Conservation (phyloP, 2,329 filamentous ascomycete species). For the Scedosporium apiospermum region DNA sequence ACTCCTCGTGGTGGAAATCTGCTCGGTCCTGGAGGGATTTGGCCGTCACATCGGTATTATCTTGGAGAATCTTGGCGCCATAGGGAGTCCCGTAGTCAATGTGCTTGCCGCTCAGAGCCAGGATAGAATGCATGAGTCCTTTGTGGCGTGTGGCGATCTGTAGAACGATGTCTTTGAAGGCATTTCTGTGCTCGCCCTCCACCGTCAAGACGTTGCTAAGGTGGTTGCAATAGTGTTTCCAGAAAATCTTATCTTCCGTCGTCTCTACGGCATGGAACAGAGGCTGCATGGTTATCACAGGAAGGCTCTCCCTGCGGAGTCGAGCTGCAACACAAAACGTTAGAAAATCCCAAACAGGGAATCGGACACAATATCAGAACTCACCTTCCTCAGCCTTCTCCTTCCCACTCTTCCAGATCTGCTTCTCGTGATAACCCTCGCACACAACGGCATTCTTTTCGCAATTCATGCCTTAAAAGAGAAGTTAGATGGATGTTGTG, state of each 20-base stretch:
- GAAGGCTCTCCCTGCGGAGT: constrained; percentile 36
- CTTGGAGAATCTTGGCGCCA: constrained; percentile 40
- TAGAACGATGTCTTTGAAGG: constrained; percentile 75
- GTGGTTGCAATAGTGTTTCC: constrained; percentile 72
- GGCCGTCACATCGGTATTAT: constrained; percentile 35
- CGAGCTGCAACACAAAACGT: constrained; percentile 28
- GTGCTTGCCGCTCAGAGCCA: constrained; percentile 75
- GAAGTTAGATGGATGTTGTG: constrained; percentile 9
- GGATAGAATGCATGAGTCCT: constrained; percentile 82
- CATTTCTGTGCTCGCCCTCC: constrained; percentile 71
- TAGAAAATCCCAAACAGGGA: neutral
- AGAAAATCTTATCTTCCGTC: constrained; percentile 67
- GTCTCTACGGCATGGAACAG: constrained; percentile 78
- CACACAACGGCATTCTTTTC: constrained; percentile 90
- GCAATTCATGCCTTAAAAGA: constrained; percentile 62
- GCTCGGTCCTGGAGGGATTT: constrained; percentile 40
- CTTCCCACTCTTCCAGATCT: constrained; percentile 78
- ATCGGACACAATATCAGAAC: constrained; percentile 8
- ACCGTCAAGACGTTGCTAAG: constrained; percentile 75
- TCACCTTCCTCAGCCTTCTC: constrained; percentile 56
- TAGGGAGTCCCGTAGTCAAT: constrained; percentile 51
- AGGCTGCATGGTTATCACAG: constrained; percentile 47
- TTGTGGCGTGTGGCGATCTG: constrained; percentile 72
- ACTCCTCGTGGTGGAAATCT: constrained; percentile 45
- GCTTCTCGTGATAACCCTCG: constrained; percentile 80